Conservation (phyloP, 2,329 filamentous ascomycete genomes). For the Claviceps citrina region DNA sequence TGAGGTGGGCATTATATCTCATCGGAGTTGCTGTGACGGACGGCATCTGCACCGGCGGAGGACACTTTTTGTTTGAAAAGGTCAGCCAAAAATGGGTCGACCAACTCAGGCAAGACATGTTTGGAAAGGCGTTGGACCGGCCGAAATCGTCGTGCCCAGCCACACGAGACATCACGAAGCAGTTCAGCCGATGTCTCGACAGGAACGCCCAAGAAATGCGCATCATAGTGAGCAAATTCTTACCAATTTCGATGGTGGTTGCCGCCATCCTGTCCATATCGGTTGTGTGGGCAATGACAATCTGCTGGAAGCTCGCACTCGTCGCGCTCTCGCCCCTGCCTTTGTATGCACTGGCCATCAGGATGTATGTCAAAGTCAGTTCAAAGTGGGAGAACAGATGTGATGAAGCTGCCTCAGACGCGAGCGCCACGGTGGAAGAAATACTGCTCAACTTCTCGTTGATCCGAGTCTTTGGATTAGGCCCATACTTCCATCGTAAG, state of each 20-base stretch:
- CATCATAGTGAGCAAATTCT: conserved; percentile 64
- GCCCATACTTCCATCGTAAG: conserved; percentile 52
- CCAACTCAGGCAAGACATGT: conserved; percentile 48
- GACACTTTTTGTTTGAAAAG: conserved; percentile 57
- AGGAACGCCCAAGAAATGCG: conserved; percentile 77
- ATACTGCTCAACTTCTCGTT: conserved; percentile 66
- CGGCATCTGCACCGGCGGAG: conserved; percentile 46
- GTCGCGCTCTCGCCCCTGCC: conserved; percentile 57
- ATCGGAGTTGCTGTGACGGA: conserved; percentile 53
- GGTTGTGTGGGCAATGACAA: conserved; percentile 55
- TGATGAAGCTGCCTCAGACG: conserved; percentile 44
- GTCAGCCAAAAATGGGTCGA: conserved; percentile 67
- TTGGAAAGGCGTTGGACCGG: conserved; percentile 58
- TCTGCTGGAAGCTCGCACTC: conserved; percentile 68
- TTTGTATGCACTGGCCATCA: conserved; percentile 49
- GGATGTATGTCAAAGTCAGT: conserved; percentile 48
- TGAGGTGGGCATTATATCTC: conserved; percentile 55
- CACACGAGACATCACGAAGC: conserved; percentile 45
- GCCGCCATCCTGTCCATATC: conserved; percentile 52
- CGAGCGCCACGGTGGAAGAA: conserved; percentile 48
- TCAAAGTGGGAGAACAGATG: conserved; percentile 57
- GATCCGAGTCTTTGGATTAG: conserved; percentile 59
- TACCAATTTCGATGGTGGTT: conserved; percentile 53
- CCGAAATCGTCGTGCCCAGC: conserved; percentile 65
- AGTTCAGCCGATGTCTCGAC: conserved; percentile 59